Conservation (phyloP, 176 grass and related monocot species). For the Melocanna baccifera region DNA sequence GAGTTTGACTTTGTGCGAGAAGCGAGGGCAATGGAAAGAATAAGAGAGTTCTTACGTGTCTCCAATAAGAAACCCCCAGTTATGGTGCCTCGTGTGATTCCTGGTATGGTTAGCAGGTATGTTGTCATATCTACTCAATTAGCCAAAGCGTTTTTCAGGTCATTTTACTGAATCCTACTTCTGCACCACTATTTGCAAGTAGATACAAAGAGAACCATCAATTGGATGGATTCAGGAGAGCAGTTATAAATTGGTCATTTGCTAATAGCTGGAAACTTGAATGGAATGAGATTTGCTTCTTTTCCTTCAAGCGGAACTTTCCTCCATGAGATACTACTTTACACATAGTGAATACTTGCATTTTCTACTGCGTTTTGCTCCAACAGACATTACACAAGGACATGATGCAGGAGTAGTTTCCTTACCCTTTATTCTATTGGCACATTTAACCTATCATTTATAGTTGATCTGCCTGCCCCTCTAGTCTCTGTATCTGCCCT, state of each 20-base stretch:
- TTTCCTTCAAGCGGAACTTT: neutral
- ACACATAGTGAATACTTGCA: neutral
- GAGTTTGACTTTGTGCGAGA: slow-evolving; percentile 98
- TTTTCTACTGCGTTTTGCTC: neutral
- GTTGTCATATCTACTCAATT: slow-evolving; percentile 7
- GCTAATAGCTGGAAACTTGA: slow-evolving; percentile 2
- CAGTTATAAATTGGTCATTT: slow-evolving; percentile 24
- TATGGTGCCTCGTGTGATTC: slow-evolving; percentile 79
- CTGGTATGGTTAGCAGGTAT: slow-evolving; percentile 87
- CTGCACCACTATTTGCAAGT: neutral
- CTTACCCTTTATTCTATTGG: slow-evolving; percentile 5
- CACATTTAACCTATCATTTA: neutral
- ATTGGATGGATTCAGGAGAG: slow-evolving; percentile 2
- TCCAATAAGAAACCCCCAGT: slow-evolving; percentile 89
- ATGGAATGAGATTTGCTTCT: neutral
- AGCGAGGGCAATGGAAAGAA: slow-evolving; percentile 88
- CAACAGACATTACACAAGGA: neutral
- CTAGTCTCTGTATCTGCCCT: neutral
- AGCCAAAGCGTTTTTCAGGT: slow-evolving; percentile 12
- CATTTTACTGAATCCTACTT: slow-evolving; percentile 17
- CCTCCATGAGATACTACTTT: neutral
- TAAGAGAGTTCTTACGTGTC: slow-evolving; percentile 48
- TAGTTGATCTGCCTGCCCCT: neutral
- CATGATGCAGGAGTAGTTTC: neutral
- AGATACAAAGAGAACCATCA: neutral